phyloP scores from a whole-genome alignment of 306 rosid genomes.

The Glycine latifolia region DNA sequence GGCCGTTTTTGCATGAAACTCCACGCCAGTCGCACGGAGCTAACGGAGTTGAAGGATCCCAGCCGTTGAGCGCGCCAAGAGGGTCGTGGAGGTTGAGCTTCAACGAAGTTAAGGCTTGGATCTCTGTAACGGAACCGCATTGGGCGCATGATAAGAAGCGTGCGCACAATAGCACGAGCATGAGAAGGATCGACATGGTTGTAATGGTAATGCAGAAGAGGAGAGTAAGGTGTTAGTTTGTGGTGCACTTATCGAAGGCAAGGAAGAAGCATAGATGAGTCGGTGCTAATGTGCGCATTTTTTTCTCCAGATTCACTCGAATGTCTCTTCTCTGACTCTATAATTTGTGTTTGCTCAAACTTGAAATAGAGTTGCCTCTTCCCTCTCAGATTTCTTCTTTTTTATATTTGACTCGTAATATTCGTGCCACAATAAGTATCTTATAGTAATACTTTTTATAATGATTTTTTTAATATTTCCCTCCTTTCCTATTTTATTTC shows the following conservation, averaged over 20 bases:
- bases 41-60: conserved; percentile 32
- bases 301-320: background rate
- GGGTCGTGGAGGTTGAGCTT: conserved; percentile 24
- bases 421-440: background rate
- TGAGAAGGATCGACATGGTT: background rate
- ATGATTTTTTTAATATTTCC: too few species aligned
- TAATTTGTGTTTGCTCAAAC: background rate
- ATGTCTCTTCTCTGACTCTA: background rate
- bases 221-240: background rate
- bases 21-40: conserved; percentile 28
- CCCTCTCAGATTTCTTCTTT: background rate
- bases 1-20: conserved; percentile 9
- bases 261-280: background rate
- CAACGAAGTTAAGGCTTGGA: conserved; percentile 18
- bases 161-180: background rate
- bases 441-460: too few species aligned
- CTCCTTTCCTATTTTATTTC: background rate
- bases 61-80: conserved; percentile 16
- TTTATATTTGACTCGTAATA: background rate
- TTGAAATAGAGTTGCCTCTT: background rate
- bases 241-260: background rate
- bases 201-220: background rate
- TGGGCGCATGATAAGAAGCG: background rate
- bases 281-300: background rate
- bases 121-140: conserved; percentile 1